Evolutionary conservation across 306 rosid species (phyloP), one percentile per base, ranked within the genome.

Genomic region (Pachyrhizus erosus): DNA sequence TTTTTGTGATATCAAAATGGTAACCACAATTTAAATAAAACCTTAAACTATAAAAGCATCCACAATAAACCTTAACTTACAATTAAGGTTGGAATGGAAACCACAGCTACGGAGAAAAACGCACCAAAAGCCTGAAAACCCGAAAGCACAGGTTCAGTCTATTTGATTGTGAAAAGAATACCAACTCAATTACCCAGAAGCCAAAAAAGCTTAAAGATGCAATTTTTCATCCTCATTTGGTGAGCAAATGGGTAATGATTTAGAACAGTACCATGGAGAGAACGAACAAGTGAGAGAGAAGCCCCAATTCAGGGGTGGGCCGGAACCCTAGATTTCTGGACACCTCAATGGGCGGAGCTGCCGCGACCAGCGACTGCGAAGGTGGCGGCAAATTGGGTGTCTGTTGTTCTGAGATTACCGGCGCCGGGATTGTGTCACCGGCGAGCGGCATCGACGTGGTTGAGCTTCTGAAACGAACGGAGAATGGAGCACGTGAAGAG

Each of bases 61-160:
- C 8, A 37, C 8, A 5, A 1, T 37, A 6, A 37, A 37, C 42
- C 42, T 6, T 29, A 29, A 62, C 89, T 31, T 71, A 87, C 96
- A 11, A 88, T 80, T 37, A 82, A 37, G 5, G 90, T 61, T 7
- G 92, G 96, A 85, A 91, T 80, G 15, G 89, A 87, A 51, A 88
- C 21, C 73, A 87, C 9, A 15, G 83, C 88, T 77, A 91, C 48
- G 0, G 90, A 83, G 39, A 89, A 69, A 58, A 91, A 70, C 4
- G 93, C 89, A 29, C 79, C 83, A 70, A 89, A 58, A 67, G 81
- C 90, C 91, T 91, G 82, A 84, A 27, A 18, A 21, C 33, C 45
- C 26, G 0, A 29, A 64, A 73, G 17, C 21, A 29, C 46, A 65
- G 46, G 33, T 72, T 80, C 29, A 14, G 77, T 48, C 34, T 42